Conservation (phyloP, 2,329 filamentous ascomycete species). For the Cladosporium sp. region DNA sequence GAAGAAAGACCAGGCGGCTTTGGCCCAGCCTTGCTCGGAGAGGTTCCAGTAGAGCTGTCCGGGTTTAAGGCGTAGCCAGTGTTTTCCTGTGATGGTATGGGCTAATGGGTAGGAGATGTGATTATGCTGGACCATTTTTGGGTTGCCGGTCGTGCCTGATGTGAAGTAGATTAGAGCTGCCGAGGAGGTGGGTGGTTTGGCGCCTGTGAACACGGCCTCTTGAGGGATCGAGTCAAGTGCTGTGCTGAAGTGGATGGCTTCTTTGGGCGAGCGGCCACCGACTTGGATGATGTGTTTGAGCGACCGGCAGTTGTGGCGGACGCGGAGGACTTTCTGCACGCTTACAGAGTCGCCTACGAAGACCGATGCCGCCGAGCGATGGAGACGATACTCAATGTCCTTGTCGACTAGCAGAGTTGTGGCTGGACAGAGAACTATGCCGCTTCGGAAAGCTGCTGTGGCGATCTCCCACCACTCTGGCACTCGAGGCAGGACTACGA, state of each 20-base stretch:
- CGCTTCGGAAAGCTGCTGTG: conserved; percentile 33
- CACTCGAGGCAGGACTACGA: conserved; percentile 35
- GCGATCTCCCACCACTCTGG: conserved; percentile 41
- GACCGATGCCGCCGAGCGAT: conserved; percentile 31
- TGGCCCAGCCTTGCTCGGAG: conserved; percentile 42
- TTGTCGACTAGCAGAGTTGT: conserved; percentile 37
- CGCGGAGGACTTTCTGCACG: conserved; percentile 32
- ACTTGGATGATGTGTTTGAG: conserved; percentile 34
- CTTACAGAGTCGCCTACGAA: conserved; percentile 36
- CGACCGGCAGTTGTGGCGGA: conserved; percentile 30
- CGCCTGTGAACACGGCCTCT: conserved; percentile 22
- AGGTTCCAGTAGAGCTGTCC: conserved; percentile 38
- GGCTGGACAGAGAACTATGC: conserved; percentile 36
- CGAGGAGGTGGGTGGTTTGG: conserved; percentile 26
- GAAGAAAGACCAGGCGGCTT: conserved; percentile 40
- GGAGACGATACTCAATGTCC: conserved; percentile 37
- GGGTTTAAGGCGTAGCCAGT: conserved; percentile 35
- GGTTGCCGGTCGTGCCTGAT: conserved; percentile 37
- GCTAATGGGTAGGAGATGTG: conserved; percentile 40
- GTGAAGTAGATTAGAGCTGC: conserved; percentile 39
- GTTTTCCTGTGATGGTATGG: conserved; percentile 36
- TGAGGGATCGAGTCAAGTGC: conserved; percentile 25
- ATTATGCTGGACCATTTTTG: conserved; percentile 41
- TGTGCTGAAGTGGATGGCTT: conserved; percentile 26
- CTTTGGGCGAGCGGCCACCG: conserved; percentile 19